Evolutionary conservation across 768 basidiomycete species (phyloP), one percentile per base, ranked within the genome.

Genomic region (Cytidiella melzeri): DNA sequence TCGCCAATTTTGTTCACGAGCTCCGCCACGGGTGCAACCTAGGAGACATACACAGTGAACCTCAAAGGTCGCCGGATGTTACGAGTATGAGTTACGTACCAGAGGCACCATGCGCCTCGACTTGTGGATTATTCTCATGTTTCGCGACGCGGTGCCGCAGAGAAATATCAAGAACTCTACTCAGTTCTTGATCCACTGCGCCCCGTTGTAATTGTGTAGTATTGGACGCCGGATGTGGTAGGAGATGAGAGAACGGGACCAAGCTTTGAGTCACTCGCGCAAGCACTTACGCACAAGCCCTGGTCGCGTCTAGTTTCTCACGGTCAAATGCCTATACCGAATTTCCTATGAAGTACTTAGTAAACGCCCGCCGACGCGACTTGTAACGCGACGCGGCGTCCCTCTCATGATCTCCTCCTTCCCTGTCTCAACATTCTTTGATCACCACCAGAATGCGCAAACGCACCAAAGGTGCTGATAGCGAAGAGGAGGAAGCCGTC

Each of bases 91-190:
- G 51, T 44, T 43, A 74, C 82, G 66, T 64, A 90, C 90, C 58
- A 87, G 88, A 58, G 84, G 76, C 55, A 78, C 76, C 61, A 80
- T 80, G 72, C 82, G 85, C 81, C 87, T 91, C 43, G 87, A 80
- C 74, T 86, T 86, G 67, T 84, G 84, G 60, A 81, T 74, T 69
- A 93, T 91, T 80, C 86, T 91, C 91, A 93, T 93, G 38, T 69
- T 76, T 78, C 77, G 71, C 73, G 75, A 73, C 68, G 68, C 58
- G 47, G 36, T 30, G 55, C 54, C 48, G 55, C 48, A 37, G 45
- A 44, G 4, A 24, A 18, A 28, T 26, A 27, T 23, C 34, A 34
- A 30, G 11, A 30, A 20, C 40, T 30, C 47, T 42, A 27, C 40
- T 43, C 48, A 50, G 45, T 36, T 36, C 40, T 41, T 45, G 44